Base-by-base conservation (phyloP, 352 stramenopile genomes). In the Plasmopara halstedii region DNA sequence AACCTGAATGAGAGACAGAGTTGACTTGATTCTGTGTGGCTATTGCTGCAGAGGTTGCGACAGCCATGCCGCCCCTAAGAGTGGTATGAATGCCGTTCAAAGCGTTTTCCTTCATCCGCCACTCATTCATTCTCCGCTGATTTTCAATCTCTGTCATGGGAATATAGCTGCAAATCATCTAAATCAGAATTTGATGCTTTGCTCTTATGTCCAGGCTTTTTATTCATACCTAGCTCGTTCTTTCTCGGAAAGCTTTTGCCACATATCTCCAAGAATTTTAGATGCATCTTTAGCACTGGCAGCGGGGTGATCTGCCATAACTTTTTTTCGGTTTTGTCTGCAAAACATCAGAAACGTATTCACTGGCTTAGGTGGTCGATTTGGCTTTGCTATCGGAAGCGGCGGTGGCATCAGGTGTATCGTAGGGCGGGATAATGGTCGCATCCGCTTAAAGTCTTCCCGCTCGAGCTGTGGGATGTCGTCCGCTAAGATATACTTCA, bases 261-360 rank as follows among this genome's bases (percentile, higher is more conserved):
- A 90, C 73, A 88, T 90, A 46, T 88, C 79, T 20, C 79, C 79
- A 14, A 90, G 56, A 42, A 90, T 80, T 49, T 85, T 88, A 10
- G 79, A 90, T 31, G 79, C 75, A 55, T 88, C 79, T 32, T 90
- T 90, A 10, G 79, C 79, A 19, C 65, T 90, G 8, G 71, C 82
- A 48, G 70, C 81, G 22, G 69, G 69, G 48, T 87, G 69, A 18
- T 84, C 67, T 17, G 57, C 65, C 78, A 89, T 87, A 48, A 89
- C 84, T 54, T 82, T 84, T 59, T 89, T 89, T 18, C 78, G 60
- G 55, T 75, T 86, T 62, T 87, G 71, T 14, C 67, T 83, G 39
- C 79, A 90, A 50, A 90, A 90, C 73, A 90, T 87, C 23, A 90
- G 62, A 39, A 90, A 90, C 20, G 79, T 88, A 46, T 90, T 90